A percentile compares a stretch with the other conserved stretches of the same genome.
Evolutionary conservation across 2,329 filamentous ascomycete species (phyloP).

Genomic region (Diplodia intermedia): DNA sequence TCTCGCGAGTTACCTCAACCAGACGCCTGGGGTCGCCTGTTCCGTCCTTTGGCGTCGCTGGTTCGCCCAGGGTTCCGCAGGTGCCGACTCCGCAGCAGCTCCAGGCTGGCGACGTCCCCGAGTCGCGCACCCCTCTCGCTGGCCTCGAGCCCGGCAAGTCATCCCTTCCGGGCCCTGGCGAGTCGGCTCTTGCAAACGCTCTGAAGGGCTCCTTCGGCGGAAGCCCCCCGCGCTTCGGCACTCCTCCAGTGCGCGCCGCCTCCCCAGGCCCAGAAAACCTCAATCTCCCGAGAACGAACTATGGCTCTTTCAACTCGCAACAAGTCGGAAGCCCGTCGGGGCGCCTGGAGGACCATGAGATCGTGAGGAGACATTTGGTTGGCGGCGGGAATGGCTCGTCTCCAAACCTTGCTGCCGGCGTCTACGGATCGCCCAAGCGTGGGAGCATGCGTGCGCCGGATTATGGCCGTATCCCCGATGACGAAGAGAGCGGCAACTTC

Average conservation of each 20-base stretch:
- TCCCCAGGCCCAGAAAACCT: conserved; percentile 60
- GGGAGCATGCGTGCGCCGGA: conserved; percentile 35
- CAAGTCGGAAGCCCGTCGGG: conserved; percentile 51
- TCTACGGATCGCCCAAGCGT: conserved; percentile 46
- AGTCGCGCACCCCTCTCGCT: conserved; percentile 67
- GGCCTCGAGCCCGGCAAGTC: conserved; percentile 61
- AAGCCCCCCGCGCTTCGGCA: conserved; percentile 72
- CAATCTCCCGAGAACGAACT: conserved; percentile 70
- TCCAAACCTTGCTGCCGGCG: conserved; percentile 41
- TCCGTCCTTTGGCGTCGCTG: conserved; percentile 53
- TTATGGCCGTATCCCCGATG: conserved; percentile 58
- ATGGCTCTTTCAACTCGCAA: conserved; percentile 77
- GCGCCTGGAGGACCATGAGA: conserved; percentile 81
- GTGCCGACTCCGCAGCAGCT: conserved; percentile 59
- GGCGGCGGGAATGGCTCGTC: conserved; percentile 60
- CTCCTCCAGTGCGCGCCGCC: conserved; percentile 59
- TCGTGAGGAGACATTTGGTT: conserved; percentile 87
- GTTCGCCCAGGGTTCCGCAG: conserved; percentile 57
- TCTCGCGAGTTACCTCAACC: conserved; percentile 60
- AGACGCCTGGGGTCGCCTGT: conserved; percentile 63
- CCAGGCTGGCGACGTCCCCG: conserved; percentile 39
- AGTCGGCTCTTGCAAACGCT: conserved; percentile 89
- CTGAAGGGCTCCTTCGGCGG: conserved; percentile 75
- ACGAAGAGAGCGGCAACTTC: conserved; percentile 71
- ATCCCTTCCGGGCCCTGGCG: conserved; percentile 75